Evolutionary conservation across 2,329 filamentous ascomycete genomes (phyloP), one percentile per base, ranked within the genome.

Genomic region (Coniochaeta sp.): DNA sequence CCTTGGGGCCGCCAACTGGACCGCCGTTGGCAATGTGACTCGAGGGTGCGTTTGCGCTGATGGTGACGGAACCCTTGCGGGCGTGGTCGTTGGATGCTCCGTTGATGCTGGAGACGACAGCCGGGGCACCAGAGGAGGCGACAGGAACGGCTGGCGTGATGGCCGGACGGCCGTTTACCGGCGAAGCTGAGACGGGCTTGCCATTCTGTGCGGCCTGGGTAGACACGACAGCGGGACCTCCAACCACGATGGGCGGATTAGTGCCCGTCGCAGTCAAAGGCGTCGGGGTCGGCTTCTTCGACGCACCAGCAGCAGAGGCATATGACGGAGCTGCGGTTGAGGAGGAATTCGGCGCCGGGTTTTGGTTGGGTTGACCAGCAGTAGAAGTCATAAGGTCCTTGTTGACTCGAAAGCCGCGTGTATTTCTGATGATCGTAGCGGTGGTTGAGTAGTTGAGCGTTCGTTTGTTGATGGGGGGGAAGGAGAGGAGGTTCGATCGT

Each of bases 1-100:
- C 73, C 72, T 81, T 84, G 72, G 67, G 78, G 69, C 72, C 76
- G 35, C 83, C 81, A 52, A 70, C 69, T 35, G 73, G 64, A 54
- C 83, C 87, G 61, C 89, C 89, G 76, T 95, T 95, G 61, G 86
- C 79, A 55, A 85, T 81, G 67, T 83, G 88, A 65, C 85, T 85
- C 60, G 79, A 87, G 52, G 88, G 82, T 60, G 87, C 89, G 65
- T 88, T 87, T 61, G 90, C 86, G 68, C 83, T 91, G 76, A 96
- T 96, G 63, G 91, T 95, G 63, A 96, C 87, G 16, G 92, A 96
- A 58, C 85, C 84, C 73, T 95, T 96, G 67, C 90, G 83, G 65
- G 77, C 80, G 74, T 97, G 91, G 61, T 90, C 85, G 60, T 76
- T 76, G 51, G 77, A 70, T 59, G 74, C 73, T 59, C 89, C 89